These are phyloP conservation scores for Boletellus deceptivus DNA, from an alignment of 1,284 basidiomycete genomes.

Conservation along the genomic window DNA sequence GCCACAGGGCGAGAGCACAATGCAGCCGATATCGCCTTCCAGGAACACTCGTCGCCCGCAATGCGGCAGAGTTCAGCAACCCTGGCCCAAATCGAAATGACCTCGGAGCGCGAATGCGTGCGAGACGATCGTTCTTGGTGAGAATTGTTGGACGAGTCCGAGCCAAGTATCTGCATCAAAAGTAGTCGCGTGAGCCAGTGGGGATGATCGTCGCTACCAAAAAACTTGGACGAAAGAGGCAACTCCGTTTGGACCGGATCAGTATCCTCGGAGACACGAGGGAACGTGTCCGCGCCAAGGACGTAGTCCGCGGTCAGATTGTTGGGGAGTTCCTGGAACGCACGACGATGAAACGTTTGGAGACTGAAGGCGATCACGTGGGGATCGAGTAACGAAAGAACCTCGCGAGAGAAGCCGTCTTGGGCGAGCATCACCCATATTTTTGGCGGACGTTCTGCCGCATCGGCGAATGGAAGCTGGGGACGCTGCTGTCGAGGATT, in stretches of 20 bases:
- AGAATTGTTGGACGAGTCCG: conserved; percentile 41
- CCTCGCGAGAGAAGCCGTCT: conserved; percentile 68
- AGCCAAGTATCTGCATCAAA: conserved; percentile 64
- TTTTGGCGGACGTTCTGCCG: conserved; percentile 20
- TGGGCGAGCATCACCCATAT: conserved; percentile 51
- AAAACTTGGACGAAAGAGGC: conserved; percentile 41
- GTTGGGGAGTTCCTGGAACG: conserved; percentile 49
- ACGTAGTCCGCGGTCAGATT: conserved; percentile 50
- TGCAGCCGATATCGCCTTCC: conserved; percentile 66
- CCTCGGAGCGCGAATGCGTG: conserved; percentile 66
- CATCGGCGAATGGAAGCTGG: conserved; percentile 22
- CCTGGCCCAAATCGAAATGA: conserved; percentile 67
- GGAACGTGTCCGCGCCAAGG: conserved; percentile 30
- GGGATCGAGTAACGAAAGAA: conserved; percentile 57
- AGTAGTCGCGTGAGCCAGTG: conserved; percentile 78
- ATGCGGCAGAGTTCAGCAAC: conserved; percentile 68
- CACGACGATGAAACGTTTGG: conserved; percentile 52
- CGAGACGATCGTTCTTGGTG: conserved; percentile 51
- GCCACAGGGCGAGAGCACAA: conserved; percentile 71
- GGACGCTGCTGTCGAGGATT: conserved; percentile 23
- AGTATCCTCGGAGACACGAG: conserved; percentile 10
- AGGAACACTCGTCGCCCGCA: conserved; percentile 72
- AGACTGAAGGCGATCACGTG: conserved; percentile 59
- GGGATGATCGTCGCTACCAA: conserved; percentile 66
- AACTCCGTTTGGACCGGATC: conserved; percentile 7